Conservation (phyloP, 768 basidiomycete genomes). For the Sutorius australiensis region DNA sequence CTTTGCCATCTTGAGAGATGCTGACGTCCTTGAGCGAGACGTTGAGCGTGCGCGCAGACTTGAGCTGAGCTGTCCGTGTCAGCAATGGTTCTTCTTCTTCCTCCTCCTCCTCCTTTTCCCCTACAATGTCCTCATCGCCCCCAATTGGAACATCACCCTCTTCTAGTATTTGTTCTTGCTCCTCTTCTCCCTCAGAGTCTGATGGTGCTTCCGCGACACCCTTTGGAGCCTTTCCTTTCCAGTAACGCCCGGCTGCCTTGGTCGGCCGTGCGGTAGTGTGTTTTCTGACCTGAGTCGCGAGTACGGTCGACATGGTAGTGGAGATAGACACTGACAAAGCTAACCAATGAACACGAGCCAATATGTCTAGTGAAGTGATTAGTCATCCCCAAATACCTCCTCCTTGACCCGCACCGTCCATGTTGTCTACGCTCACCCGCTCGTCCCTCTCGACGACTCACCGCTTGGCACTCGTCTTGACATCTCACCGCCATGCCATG, state of each 20-base stretch:
- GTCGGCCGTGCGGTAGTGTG: constrained; percentile 75
- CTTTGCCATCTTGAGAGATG: constrained; percentile 76
- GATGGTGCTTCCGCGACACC: constrained; percentile 56
- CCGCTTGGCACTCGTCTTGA: background rate
- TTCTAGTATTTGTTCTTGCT: constrained; percentile 37
- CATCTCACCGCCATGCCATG: constrained; percentile 51
- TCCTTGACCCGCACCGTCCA: constrained; percentile 7
- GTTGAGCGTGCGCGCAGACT: constrained; percentile 55
- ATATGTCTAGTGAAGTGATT: constrained; percentile 10
- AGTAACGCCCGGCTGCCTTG: constrained; percentile 81
- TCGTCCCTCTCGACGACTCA: background rate
- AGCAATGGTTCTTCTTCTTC: constrained; percentile 45
- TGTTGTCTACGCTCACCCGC: constrained; percentile 22
- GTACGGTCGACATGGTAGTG: constrained; percentile 29
- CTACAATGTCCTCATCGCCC: constrained; percentile 51
- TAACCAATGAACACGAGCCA: constrained; percentile 4
- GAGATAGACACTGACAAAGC: background rate
- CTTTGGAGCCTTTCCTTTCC: constrained; percentile 87
- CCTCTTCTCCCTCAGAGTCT: constrained; percentile 64
- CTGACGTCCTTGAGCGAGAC: constrained; percentile 76
- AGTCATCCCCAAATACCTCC: constrained; percentile 12
- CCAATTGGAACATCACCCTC: constrained; percentile 60
- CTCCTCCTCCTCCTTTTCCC: constrained; percentile 41
- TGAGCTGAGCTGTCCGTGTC: constrained; percentile 34
- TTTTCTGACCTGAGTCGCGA: constrained; percentile 47